These are phyloP conservation scores for Toxicodendron radicans DNA, from an alignment of 345 rosid genomes.

Conservation along the genomic window DNA sequence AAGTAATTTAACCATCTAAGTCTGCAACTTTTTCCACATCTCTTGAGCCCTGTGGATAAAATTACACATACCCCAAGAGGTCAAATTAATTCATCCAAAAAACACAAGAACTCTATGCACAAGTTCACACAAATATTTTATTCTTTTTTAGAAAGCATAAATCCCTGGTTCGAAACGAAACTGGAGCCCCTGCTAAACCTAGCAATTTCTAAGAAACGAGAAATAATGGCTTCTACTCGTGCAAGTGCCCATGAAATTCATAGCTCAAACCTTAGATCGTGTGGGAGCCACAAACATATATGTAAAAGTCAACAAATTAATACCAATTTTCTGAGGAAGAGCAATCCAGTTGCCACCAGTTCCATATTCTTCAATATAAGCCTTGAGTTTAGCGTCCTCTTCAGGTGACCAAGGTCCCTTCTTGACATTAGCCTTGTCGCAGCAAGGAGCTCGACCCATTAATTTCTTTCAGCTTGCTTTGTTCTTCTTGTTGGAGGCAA, in stretches of 20 bases:
- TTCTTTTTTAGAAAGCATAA: too few relatives aligned
- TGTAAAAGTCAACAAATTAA: background rate
- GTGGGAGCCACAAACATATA: background rate
- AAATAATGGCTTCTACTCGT: too few relatives aligned
- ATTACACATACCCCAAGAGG: background rate
- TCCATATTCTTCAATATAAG: constrained; percentile 73
- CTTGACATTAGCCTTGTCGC: constrained; percentile 92
- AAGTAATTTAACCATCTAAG: constrained; percentile 96
- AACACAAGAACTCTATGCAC: too few relatives aligned
- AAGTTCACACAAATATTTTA: too few relatives aligned
- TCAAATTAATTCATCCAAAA: background rate
- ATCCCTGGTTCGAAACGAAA: too few relatives aligned
- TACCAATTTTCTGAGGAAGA: constrained; percentile 96
- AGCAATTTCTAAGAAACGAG: too few relatives aligned
- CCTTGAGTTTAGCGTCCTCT: constrained; percentile 92
- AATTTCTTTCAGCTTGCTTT: background rate
- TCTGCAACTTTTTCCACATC: constrained; percentile 98
- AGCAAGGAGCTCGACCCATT: constrained; percentile 99
- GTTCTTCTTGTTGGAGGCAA: constrained; percentile 19
- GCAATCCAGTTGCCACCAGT: constrained; percentile 99
- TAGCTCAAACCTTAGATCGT: too few relatives aligned
- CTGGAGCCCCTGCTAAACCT: too few relatives aligned
- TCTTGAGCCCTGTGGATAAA: constrained; percentile 62
- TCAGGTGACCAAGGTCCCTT: constrained; percentile 99
- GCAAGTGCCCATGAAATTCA: too few relatives aligned